phyloP scores from a whole-genome alignment of 129 eudicot species.

The Flaveria sonorensis region DNA sequence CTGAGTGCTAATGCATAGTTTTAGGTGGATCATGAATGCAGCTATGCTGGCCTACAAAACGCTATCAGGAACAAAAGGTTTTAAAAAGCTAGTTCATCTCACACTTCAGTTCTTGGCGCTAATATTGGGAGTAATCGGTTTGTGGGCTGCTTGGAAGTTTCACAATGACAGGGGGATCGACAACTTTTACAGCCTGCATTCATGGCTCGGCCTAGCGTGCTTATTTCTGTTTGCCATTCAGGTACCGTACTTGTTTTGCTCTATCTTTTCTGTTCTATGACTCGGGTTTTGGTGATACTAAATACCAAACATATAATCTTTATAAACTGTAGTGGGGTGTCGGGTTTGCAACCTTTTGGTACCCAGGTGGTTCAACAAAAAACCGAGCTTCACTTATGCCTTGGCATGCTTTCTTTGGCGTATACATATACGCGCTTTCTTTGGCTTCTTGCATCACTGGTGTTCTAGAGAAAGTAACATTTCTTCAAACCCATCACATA shows the following conservation, averaged over 20 bases:
- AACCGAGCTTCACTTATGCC: constrained; percentile 58
- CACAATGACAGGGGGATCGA: constrained; percentile 77
- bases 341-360: constrained; percentile 87
- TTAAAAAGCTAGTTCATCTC: constrained; percentile 71
- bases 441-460: constrained; percentile 78
- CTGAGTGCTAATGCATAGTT: neutral
- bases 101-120: constrained; percentile 66
- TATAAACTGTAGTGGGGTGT: constrained; percentile 60
- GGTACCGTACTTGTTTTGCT: constrained; percentile 47
- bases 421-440: constrained; percentile 73
- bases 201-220: constrained; percentile 84
- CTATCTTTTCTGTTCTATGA: neutral
- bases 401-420: constrained; percentile 80
- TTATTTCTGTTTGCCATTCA: constrained; percentile 65
- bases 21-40: constrained; percentile 40
- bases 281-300: neutral
- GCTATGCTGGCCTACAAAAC: constrained; percentile 93
- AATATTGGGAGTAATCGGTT: constrained; percentile 48
- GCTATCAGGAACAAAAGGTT: constrained; percentile 65
- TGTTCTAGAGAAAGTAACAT: constrained; percentile 81
- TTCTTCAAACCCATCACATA: constrained; percentile 59
- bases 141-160: constrained; percentile 85
- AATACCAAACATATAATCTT: neutral
- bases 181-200: constrained; percentile 84
- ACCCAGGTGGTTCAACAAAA: constrained; percentile 78